Evolutionary conservation across 768 basidiomycete species (phyloP).

Genomic region (Roridomyces roridus): DNA sequence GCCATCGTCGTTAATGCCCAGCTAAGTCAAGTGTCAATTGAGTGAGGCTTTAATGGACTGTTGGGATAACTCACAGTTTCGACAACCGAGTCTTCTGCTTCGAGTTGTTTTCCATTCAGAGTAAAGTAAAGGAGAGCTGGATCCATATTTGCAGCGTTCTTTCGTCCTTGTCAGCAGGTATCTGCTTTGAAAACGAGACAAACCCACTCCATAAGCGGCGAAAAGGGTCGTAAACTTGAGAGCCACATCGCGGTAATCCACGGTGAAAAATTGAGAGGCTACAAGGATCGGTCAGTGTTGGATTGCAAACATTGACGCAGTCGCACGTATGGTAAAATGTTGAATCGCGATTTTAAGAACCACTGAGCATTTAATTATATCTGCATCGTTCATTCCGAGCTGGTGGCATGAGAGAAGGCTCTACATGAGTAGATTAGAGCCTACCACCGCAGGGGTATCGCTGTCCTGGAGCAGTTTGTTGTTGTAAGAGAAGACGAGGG

Average conservation of each 20-base stretch:
- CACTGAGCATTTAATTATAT: slow-evolving; percentile 1
- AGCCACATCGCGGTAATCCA: background rate
- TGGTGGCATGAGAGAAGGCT: background rate
- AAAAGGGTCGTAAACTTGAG: slow-evolving; percentile 10
- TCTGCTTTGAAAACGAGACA: background rate
- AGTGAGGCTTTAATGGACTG: background rate
- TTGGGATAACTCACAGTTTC: background rate
- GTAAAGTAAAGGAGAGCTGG: slow-evolving; percentile 5
- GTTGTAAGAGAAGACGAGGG: slow-evolving; percentile 12
- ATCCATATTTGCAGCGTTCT: background rate
- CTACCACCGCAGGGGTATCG: slow-evolving; percentile 2
- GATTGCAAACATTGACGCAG: background rate
- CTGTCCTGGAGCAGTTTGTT: slow-evolving; percentile 3
- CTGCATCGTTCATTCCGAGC: slow-evolving; percentile 1
- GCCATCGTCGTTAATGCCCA: background rate
- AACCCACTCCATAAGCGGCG: background rate
- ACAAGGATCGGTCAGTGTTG: background rate
- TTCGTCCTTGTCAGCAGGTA: background rate
- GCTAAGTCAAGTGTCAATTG: background rate
- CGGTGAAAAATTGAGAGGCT: background rate
- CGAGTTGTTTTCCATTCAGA: background rate
- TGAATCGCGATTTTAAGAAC: slow-evolving; percentile 2
- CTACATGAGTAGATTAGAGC: background rate
- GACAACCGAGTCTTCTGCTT: background rate
- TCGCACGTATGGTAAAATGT: background rate